Evolutionary conservation across 495 filamentous ascomycete genomes (phyloP).

Genomic region (Aspergillus mulundensis): DNA sequence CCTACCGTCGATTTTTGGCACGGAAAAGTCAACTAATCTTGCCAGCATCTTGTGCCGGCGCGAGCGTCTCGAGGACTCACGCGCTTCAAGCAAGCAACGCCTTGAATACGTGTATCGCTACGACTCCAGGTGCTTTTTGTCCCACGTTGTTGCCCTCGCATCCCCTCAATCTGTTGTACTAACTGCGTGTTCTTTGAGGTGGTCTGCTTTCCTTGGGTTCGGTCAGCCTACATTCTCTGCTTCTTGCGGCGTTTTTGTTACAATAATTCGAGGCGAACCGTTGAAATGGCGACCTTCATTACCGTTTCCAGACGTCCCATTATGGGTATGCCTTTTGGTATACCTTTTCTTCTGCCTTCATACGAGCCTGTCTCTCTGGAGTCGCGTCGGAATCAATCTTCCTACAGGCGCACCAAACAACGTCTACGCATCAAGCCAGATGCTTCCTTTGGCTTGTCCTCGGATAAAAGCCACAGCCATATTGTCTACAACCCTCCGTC

Average conservation of each 20-base stretch:
- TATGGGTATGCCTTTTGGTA: slow-evolving; percentile 40
- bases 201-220: neutral
- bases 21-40: neutral
- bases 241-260: neutral
- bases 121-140: neutral
- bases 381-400: slow-evolving; percentile 59
- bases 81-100: neutral
- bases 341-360: slow-evolving; percentile 40
- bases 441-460: slow-evolving; percentile 57
- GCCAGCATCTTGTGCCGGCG: neutral
- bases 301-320: slow-evolving; percentile 35
- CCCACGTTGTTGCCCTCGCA: neutral
- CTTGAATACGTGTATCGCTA: neutral
- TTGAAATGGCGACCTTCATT: slow-evolving; percentile 30
- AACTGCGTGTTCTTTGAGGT: neutral
- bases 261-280: neutral
- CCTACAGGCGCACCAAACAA: slow-evolving; percentile 65
- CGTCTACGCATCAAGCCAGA: slow-evolving; percentile 69
- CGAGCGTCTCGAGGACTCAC: neutral
- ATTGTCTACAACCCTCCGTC: slow-evolving; percentile 96
- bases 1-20: neutral
- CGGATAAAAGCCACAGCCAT: slow-evolving; percentile 47
- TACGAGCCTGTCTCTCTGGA: slow-evolving; percentile 30
- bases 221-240: neutral
- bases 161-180: neutral